Evolutionary conservation across 768 basidiomycete genomes (phyloP).

Genomic region (Termitomyces sp.): DNA sequence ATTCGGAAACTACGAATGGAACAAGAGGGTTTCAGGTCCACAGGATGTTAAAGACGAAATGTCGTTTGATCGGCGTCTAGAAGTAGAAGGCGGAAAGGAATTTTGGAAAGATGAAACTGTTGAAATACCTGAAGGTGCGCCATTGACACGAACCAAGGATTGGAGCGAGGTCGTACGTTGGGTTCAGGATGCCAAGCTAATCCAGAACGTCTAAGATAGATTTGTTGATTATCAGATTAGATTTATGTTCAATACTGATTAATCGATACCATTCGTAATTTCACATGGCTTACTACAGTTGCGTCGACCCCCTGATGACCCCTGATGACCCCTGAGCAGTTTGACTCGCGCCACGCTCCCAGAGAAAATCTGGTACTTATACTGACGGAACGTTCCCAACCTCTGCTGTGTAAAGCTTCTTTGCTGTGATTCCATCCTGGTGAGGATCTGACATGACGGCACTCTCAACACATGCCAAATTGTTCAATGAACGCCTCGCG

Average conservation of each 20-base stretch:
- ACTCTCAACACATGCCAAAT: slow-evolving; percentile 25
- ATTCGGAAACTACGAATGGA: slow-evolving; percentile 79
- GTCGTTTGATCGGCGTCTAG: slow-evolving; percentile 44
- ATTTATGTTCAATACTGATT: not conserved
- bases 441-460: slow-evolving; percentile 20
- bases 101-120: slow-evolving; percentile 54
- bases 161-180: slow-evolving; percentile 56
- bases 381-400: not conserved
- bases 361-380: not conserved
- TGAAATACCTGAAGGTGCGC: slow-evolving; percentile 42
- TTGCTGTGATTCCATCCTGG: too few species aligned
- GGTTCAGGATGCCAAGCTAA: slow-evolving; percentile 28
- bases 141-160: slow-evolving; percentile 48
- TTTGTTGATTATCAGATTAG: slow-evolving; percentile 9
- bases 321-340: not conserved
- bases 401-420: not conserved
- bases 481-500: slow-evolving; percentile 32
- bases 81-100: slow-evolving; percentile 39
- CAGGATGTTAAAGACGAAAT: slow-evolving; percentile 44
- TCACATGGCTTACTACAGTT: slow-evolving; percentile 1
- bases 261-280: not conserved
- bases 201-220: slow-evolving; percentile 7
- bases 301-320: not conserved
- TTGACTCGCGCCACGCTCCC: not conserved
- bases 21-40: slow-evolving; percentile 45